Base-by-base conservation (phyloP, 2,329 filamentous ascomycete genomes). In the Aureobasidium lini region DNA sequence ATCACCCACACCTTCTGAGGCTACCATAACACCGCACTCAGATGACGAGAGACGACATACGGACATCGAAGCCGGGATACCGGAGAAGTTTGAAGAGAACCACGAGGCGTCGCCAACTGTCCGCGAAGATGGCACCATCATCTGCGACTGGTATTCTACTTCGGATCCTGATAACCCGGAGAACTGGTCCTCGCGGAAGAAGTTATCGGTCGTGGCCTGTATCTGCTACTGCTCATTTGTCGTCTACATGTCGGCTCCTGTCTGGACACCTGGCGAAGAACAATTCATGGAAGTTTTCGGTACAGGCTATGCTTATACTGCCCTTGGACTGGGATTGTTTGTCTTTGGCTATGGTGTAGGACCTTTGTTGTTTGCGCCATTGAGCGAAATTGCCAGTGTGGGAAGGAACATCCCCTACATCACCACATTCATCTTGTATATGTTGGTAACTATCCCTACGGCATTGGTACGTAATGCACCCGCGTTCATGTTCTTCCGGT, bases 321-420 rank as follows among this genome's bases (percentile, higher is more conserved):
- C 80, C 0, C 74, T 86, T 0, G 83, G 83, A 0, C 74, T 87
- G 4, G 78, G 82, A 0, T 76, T 87, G 60, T 87, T 85, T 66
- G 84, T 87, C 1, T 71, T 86, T 0, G 84, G 82, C 1, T 84
- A 77, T 62, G 84, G 85, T 13, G 72, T 84, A n/a, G 85, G 85
- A 0, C 85, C 85, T 1, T 71, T 89, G 23, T 62, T 89, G 28
- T 88, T 83, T 72, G 84, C 83, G 0, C 87, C 87, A 0, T 71
- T 89, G 44, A 81, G 78, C 52, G 87, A 90, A 71, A 82, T 89
- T 32, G 84, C 86, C 0, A 68, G 78, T 47, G 79, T 89, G 54
- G 87, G 87, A 1, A 78, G 86, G 7, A 89, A 85, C 65, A 81
- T 82, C 0, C 80, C 86, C 4, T 89, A 89, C 70, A 80, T 87